phyloP scores from a whole-genome alignment of 2,329 filamentous ascomycete species.

The Trichoderma sp. region DNA sequence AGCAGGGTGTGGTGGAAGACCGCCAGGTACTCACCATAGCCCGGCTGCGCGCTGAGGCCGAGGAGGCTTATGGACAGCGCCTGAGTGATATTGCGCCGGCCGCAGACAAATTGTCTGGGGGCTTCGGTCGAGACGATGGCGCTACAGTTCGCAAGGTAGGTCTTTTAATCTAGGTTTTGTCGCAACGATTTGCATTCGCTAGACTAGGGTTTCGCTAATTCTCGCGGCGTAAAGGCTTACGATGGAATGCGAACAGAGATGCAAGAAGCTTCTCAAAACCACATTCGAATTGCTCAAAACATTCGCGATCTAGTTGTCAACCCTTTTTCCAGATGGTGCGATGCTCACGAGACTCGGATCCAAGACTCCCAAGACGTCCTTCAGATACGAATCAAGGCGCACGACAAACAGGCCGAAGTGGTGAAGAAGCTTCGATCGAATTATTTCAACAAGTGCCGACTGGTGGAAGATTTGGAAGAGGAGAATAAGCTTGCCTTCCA shows the following conservation, averaged over 20 bases:
- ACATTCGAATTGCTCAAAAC: conserved; percentile 94
- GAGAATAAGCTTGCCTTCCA: conserved; percentile 99
- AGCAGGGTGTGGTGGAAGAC: conserved; percentile 94
- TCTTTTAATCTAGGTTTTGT: neutral
- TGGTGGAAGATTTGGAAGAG: conserved; percentile 95
- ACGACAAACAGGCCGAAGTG: conserved; percentile 86
- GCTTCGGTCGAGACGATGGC: conserved; percentile 90
- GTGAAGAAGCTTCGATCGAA: conserved; percentile 93
- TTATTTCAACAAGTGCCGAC: conserved; percentile 98
- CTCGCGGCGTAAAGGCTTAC: conserved; percentile 67
- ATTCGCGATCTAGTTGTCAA: conserved; percentile 94
- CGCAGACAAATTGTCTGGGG: conserved; percentile 79
- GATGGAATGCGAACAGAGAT: conserved; percentile 92
- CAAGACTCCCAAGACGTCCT: conserved; percentile 95
- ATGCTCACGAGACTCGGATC: conserved; percentile 87
- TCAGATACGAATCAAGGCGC: conserved; percentile 85
- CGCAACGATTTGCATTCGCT: neutral
- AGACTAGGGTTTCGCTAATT: conserved; percentile 30
- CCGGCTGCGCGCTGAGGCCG: conserved; percentile 91
- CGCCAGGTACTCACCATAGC: conserved; percentile 91
- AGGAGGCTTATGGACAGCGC: conserved; percentile 83
- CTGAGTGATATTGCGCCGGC: conserved; percentile 80
- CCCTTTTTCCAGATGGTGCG: conserved; percentile 95
- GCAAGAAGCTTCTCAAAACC: conserved; percentile 85
- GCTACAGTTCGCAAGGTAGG: conserved; percentile 90